Base-by-base conservation (phyloP, 768 basidiomycete genomes). In the Serendipita sp. region DNA sequence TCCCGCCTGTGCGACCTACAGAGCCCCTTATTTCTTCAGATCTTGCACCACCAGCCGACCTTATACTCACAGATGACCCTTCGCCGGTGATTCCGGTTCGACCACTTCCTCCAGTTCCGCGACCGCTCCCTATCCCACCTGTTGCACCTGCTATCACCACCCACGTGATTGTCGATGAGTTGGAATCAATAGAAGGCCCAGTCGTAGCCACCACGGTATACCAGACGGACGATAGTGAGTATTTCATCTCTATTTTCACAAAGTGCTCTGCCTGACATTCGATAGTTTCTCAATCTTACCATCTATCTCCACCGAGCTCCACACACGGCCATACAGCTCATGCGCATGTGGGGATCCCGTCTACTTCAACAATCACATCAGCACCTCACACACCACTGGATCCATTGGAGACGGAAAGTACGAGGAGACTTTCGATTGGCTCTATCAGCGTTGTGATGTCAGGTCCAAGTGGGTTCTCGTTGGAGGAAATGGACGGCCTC, bases 401-500 rank as follows among this genome's bases (percentile, higher is more conserved):
- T 31, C 53, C 53, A 13, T 31, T 58, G 17, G 53, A 58, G 4
- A 33, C 31, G 11, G 53, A 26, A 11, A 58, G 53, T 24, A n/a
- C 31, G 22, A 22, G 53, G 17, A 22, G 53, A 31, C 17, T 58
- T 11, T 24, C 22, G 17, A 58, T 58, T 26, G 53, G 53, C 17
- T 58, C 53, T n/a, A 58, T 58, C 11, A 58, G 53, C 31, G 30
- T 58, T 4, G 30, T 58, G 13, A 33, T 58, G 24, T 4, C 53
- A 22, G 53, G 22, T 58, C 24, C 53, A 3, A 26, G 24, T 28
- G 30, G 20, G 22, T 58, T 58, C 53, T 58, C 53, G 17, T 31
- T 58, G 24, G 53, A 58, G 31, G 53, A 58, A n/a, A 58, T 58
- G 53, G 53, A 58, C n/a, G 53, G 53, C 31, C 31, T 58, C 9